Evolutionary conservation across 176 grass and related monocot species (phyloP), one percentile per base, ranked within the genome.

Genomic region (Aegilops bicornis): DNA sequence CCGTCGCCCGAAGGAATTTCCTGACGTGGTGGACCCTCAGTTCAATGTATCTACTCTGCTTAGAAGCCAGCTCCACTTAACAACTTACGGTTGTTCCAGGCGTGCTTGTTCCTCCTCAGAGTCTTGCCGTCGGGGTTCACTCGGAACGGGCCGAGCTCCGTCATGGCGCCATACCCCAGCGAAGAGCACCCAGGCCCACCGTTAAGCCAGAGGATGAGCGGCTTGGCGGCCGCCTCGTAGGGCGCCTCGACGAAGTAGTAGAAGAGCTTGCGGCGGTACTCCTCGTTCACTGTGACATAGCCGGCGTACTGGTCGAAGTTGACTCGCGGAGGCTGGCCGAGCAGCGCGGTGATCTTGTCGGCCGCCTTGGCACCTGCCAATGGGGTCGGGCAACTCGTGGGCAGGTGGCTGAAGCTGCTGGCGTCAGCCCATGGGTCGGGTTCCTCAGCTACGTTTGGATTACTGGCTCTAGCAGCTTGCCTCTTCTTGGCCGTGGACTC

Each of bases 161-260:
- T 1, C 78, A 92, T 77, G 1, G 90, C 90, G 12, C 93, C 93
- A 12, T 17, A 76, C 5, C 82, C 90, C 4, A 95, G 14, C 0
- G 93, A 95, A 1, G 90, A 95, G 85, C 93, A 95, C 23, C 90
- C 90, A 0, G 90, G 93, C 27, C 93, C 90, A 78, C 93, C 93
- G 39, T 95, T 95, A 24, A 92, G 89, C 93, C 90, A 92, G 10
- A 92, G 81, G 75, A 95, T 19, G 76, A 95, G 88, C 3, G 90
- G 90, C 42, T 80, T 89, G 8, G 87, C 58, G 0, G 40, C 13
- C 0, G 88, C 33, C 33, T 83, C 31, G 32, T 85, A 15, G 10
- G 85, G 79, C 9, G 88, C 74, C 60, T 92, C 90, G 3, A 70
- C 90, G 31, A 95, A 95, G 88, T 92, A 90, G 78, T 92, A 95